phyloP scores from a whole-genome alignment of 768 basidiomycete species.

The Russula compacta region DNA sequence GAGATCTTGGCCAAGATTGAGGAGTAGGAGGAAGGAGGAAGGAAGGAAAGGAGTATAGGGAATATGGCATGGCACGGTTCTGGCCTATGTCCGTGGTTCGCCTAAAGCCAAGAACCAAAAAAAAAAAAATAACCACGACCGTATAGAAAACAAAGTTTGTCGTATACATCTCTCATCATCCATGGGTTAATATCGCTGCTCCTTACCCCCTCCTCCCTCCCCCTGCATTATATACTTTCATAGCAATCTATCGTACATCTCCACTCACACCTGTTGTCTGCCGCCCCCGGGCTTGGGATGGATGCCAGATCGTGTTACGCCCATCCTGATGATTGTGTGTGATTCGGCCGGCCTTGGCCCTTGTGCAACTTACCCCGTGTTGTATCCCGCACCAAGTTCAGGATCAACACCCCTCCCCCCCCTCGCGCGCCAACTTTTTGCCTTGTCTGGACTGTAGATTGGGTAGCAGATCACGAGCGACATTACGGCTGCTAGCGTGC shows the following conservation, averaged over 20 bases:
- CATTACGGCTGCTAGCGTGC: too few relatives aligned
- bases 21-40: conserved; percentile 58
- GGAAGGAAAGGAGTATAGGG: not conserved
- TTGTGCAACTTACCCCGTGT: too few relatives aligned
- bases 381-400: too few relatives aligned
- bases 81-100: not conserved
- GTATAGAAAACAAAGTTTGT: not conserved
- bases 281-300: not conserved
- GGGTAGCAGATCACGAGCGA: too few relatives aligned
- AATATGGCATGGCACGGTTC: not conserved
- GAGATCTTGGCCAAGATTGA: conserved; percentile 96
- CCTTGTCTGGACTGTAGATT: too few relatives aligned
- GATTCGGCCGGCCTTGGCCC: too few relatives aligned
- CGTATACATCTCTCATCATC: not conserved
- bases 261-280: not conserved
- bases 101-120: too few relatives aligned
- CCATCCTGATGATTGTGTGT: too few relatives aligned
- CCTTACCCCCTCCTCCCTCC: not conserved
- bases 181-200: not conserved
- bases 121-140: not conserved
- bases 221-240: not conserved
- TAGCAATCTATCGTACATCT: conserved; percentile 4
- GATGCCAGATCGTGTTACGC: too few relatives aligned
- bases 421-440: too few relatives aligned
- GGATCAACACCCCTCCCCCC: too few relatives aligned